Base-by-base conservation (phyloP, 2,329 filamentous ascomycete genomes). In the Calonectria multiphialidica region DNA sequence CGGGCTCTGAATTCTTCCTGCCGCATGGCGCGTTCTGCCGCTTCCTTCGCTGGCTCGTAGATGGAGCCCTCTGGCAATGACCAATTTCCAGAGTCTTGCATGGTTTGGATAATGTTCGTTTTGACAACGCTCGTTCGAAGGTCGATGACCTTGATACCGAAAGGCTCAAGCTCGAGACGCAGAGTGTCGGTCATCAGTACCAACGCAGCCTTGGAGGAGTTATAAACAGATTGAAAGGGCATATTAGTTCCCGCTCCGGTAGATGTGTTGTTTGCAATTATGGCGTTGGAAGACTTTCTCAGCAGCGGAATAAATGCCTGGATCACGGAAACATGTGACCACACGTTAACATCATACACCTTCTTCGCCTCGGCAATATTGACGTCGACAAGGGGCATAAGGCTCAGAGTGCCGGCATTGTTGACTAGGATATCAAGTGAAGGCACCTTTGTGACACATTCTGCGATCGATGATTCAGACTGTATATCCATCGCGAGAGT, bases 401-500 rank as follows among this genome's bases (percentile, higher is more conserved):
- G 74, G 45, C 79, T 77, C 3, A 73, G 76, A 5, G 21, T 61
- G 0, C 81, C 81, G 4, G 80, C 80, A 49, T 82, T 83, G 63
- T 82, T 82, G 28, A 83, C 55, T 4, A 82, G 68, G 1, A 73
- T 71, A n/a, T 83, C 80, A 10, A 82, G 68, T 5, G 30, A 10
- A 5, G 37, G 21, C 5, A 62, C 37, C 18, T 44, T 62, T 18
- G 7, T 37, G 16, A 62, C 23, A 13, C 57, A 62, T 9, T 42
- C 57, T 1, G 57, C 69, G 7, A 87, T 83, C 9, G 81, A 84
- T 1, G 76, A 71, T 7, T 74, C 16, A 3, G 77, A 80, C 2
- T 79, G 83, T 4, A 87, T 83, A 70, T 88, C 86, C 2, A 88
- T 78, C 12, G 72, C 59, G 7, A 88, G 69, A 0, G 81, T 83